Evolutionary conservation across 257 asterid species (phyloP).

Genomic region (Lavandula angustifolia): DNA sequence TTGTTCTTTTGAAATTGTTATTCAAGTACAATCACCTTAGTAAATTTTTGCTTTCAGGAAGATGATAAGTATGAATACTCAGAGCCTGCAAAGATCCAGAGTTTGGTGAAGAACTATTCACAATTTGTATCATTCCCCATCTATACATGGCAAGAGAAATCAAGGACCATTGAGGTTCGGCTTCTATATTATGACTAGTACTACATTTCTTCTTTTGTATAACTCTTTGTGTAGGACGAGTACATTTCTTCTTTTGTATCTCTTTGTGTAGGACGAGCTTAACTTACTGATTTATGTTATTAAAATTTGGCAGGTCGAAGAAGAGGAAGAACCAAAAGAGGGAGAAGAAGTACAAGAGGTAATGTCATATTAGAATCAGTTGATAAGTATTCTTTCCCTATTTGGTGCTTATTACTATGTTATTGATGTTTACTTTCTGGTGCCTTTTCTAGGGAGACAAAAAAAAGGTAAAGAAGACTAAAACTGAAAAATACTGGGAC

Average conservation of each 20-base stretch:
- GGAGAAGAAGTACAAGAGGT: conserved; percentile 93
- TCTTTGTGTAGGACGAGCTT: background rate
- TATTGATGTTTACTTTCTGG: conserved; percentile 9
- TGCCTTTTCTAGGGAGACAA: conserved; percentile 62
- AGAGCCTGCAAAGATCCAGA: conserved; percentile 80
- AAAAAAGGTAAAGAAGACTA: conserved; percentile 71
- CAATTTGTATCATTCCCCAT: conserved; percentile 95
- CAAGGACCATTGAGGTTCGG: conserved; percentile 85
- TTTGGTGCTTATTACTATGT: background rate
- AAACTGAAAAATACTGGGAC: conserved; percentile 95
- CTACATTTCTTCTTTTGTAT: background rate
- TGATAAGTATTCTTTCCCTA: background rate
- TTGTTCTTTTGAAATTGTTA: conserved; percentile 13
- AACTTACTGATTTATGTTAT: background rate
- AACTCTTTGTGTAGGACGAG: background rate
- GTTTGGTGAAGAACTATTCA: conserved; percentile 92
- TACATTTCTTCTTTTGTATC: background rate
- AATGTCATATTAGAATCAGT: conserved; percentile 22
- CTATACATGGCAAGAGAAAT: conserved; percentile 91
- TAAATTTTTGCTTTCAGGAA: conserved; percentile 50
- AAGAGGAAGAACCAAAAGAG: conserved; percentile 90
- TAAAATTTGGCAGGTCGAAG: conserved; percentile 74
- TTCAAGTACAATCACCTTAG: conserved; percentile 11
- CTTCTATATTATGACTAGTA: conserved; percentile 13
- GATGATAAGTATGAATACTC: conserved; percentile 92